Base-by-base conservation (phyloP, 306 rosid genomes). In the Inga oerstediana region DNA sequence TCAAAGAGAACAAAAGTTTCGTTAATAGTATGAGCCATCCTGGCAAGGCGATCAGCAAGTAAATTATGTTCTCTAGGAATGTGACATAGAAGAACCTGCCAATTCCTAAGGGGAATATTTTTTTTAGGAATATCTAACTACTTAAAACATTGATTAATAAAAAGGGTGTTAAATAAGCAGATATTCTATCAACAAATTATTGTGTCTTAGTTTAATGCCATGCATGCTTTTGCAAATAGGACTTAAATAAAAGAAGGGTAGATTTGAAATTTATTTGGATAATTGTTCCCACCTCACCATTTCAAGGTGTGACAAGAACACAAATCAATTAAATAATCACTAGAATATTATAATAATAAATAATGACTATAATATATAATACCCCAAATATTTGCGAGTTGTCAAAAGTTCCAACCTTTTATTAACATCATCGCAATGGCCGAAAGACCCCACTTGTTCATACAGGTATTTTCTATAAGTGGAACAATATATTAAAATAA, bases 281-380 rank as follows among this genome's bases (percentile, higher is more conserved):
- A 78, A 79, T 65, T 30, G 51, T 37, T 59, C 65, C 35, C 61
- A 27, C 56, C 74, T 68, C 81, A 37, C 68, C 62, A 44, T 20
- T 48, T 71, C 56, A 27, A 44, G 24, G 32, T 44, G 54, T 43
- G 75, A 70, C 4, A 70, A 41, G 9, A 4, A 64, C 20, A 43
- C 34, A 70, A 20, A 9, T 69, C 16, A 69, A 69, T 64, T 69
- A 69, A 69, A 70, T 70, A 70, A 70, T 41, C 32, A 68, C 12
- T 48, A 48, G 17, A 48, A 48, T 48, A 48, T 48, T 10, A 48
- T 15, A 35, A 37, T 3, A 69, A 69, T 4, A 3, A 48, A 12
- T 48, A 10, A 49, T 49, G 54, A 12, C 4, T 15, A 49, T 49
- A 49, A 49, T 49, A 49, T 49, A 14, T 7, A 69, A 41, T 35